phyloP scores from a whole-genome alignment of 768 basidiomycete genomes.

The Tylopilus subfusipes region DNA sequence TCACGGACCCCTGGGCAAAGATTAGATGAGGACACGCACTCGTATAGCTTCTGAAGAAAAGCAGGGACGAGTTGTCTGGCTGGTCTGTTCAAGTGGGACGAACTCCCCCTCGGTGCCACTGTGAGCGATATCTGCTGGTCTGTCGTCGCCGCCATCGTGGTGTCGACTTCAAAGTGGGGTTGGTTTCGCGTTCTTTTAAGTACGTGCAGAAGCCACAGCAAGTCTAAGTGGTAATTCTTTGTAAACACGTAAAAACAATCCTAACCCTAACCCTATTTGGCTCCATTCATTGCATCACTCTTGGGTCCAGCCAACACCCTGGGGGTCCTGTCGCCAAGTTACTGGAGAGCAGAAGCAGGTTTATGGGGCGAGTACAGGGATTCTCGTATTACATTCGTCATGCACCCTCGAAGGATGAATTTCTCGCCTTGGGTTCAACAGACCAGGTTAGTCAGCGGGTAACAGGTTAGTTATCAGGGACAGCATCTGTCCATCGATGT shows the following conservation, averaged over 20 bases:
- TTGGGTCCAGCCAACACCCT: no score
- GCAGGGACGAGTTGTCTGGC: slow-evolving; percentile 62
- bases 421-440: no score
- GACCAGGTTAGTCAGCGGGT: no score
- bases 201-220: slow-evolving; percentile 17
- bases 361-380: no score
- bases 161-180: not conserved
- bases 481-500: no score
- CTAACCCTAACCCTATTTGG: slow-evolving; percentile 10
- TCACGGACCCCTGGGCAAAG: slow-evolving; percentile 6
- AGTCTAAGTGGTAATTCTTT: not conserved
- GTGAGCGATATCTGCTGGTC: slow-evolving; percentile 60
- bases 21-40: slow-evolving; percentile 46
- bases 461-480: no score
- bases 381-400: no score
- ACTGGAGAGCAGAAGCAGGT: no score
- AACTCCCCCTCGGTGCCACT: slow-evolving; percentile 38
- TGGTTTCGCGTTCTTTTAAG: slow-evolving; percentile 1
- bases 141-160: slow-evolving; percentile 40
- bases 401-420: no score
- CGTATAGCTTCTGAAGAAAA: slow-evolving; percentile 90
- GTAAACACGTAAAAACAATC: slow-evolving; percentile 16
- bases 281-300: not conserved
- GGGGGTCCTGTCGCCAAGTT: no score
- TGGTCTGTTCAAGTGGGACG: slow-evolving; percentile 43